Conservation (phyloP, 257 asterid genomes). For the Solanum ahanhuiri region DNA sequence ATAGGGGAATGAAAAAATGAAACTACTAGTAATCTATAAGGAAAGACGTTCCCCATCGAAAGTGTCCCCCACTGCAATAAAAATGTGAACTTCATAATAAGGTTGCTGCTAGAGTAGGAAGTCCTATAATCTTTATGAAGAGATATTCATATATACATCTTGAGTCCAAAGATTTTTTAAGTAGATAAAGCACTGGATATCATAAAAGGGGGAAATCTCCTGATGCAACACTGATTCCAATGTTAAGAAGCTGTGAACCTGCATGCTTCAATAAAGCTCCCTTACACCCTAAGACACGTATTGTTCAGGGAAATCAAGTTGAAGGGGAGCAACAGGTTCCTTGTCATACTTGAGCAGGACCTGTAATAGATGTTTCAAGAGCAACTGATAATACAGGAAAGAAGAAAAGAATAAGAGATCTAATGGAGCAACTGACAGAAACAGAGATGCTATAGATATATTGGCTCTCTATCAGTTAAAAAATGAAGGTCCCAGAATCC, state of each 20-base stretch:
- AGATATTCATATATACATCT: background rate
- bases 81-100: background rate
- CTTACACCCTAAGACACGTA: background rate
- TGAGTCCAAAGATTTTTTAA: background rate
- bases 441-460: background rate
- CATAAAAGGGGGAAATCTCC: background rate
- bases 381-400: background rate
- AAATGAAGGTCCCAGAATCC: background rate
- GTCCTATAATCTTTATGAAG: background rate
- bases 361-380: background rate
- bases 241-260: background rate
- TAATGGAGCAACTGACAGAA: background rate
- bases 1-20: background rate
- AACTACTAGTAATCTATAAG: background rate
- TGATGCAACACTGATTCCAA: background rate
- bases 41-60: background rate
- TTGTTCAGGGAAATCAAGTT: background rate
- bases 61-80: background rate
- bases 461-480: background rate
- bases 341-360: background rate
- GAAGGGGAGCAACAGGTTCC: background rate
- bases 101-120: background rate
- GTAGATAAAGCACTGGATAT: background rate
- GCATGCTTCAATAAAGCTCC: background rate
- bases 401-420: background rate